These are phyloP conservation scores for Suhomyces taliae DNA, from an alignment of 1,139 yeast genomes.

Conservation along the genomic window DNA sequence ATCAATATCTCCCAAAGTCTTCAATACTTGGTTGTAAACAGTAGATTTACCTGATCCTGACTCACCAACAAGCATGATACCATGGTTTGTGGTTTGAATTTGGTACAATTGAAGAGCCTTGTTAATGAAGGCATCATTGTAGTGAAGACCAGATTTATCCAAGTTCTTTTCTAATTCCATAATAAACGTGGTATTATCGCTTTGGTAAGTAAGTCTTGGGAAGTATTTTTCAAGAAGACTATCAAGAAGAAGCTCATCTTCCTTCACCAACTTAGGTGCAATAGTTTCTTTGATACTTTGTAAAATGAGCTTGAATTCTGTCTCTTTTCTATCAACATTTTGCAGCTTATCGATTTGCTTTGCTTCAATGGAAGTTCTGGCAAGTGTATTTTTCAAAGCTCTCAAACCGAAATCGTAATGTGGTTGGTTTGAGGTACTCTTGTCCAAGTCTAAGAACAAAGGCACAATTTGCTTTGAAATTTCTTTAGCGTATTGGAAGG, in stretches of 20 bases:
- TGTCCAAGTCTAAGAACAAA: slow-evolving; percentile 49
- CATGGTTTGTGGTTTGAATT: slow-evolving; percentile 69
- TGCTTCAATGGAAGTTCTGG: slow-evolving; percentile 51
- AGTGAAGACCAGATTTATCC: slow-evolving; percentile 20
- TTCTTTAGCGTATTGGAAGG: slow-evolving; percentile 52
- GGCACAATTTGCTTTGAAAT: slow-evolving; percentile 56
- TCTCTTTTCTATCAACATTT: slow-evolving; percentile 1
- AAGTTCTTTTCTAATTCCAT: slow-evolving; percentile 16
- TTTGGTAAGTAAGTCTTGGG: slow-evolving; percentile 16
- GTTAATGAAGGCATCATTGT: slow-evolving; percentile 44
- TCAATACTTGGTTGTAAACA: slow-evolving; percentile 50
- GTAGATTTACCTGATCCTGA: slow-evolving; percentile 77
- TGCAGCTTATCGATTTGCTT: slow-evolving; percentile 3
- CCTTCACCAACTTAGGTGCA: slow-evolving; percentile 60
- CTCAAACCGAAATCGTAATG: slow-evolving; percentile 94
- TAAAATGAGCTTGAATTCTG: slow-evolving; percentile 46
- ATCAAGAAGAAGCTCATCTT: slow-evolving; percentile 48
- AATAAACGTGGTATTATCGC: slow-evolving; percentile 20
- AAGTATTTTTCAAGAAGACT: slow-evolving; percentile 29
- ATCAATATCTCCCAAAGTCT: slow-evolving; percentile 40
- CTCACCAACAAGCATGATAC: slow-evolving; percentile 77
- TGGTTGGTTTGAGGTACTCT: slow-evolving; percentile 48
- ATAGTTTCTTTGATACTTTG: slow-evolving; percentile 60
- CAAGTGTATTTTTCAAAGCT: slow-evolving; percentile 67
- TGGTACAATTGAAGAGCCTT: slow-evolving; percentile 67